Evolutionary conservation across 371 early-diverging fungal genomes (phyloP), one percentile per base, ranked within the genome.

Genomic region (Mortierella sp.): DNA sequence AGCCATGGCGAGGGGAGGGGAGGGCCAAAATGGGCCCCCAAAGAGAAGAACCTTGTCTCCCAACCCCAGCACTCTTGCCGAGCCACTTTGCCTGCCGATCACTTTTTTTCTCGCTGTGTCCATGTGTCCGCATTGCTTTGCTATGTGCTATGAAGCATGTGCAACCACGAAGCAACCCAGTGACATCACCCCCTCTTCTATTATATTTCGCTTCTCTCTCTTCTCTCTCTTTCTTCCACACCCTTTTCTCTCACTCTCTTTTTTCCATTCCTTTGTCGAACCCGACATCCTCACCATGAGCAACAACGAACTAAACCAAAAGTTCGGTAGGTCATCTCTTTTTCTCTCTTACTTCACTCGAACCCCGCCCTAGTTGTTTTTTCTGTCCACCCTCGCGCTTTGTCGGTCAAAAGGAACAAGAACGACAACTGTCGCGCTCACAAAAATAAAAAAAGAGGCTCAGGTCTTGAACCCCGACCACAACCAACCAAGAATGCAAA

Each of bases 241-340:
- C 50, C 24, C 48, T 46, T 46, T 8, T 8, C 50, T 61, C 61
- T 48, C n/a, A n/a, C n/a, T n/a, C n/a, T n/a, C n/a, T 14, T n/a
- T 21, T n/a, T 21, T 3, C 51, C 50, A 21, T 67, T 64, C 50
- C 48, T 57, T 61, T 64, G 64, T 64, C 64, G 40, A 37, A 64
- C 64, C 31, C 37, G 64, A 64, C 69, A 54, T 71, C 74, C 61
- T 46, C 74, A 73, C 76, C 79, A 83, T 83, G 93, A 91, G 86
- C 83, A 78, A 88, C 89, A 89, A 89, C 85, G 88, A 90, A 90
- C 90, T 93, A 89, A 91, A 91, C 84, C 90, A 91, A 89, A 91
- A 89, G 75, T 87, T 93, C 82, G 93, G 93, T 93, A 91, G 71
- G 89, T 46, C 71, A 75, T 74, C 43, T n/a, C 2, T 44, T 24